Conservation (phyloP, 2,329 filamentous ascomycete genomes). For the Plectosphaerella plurivora region DNA sequence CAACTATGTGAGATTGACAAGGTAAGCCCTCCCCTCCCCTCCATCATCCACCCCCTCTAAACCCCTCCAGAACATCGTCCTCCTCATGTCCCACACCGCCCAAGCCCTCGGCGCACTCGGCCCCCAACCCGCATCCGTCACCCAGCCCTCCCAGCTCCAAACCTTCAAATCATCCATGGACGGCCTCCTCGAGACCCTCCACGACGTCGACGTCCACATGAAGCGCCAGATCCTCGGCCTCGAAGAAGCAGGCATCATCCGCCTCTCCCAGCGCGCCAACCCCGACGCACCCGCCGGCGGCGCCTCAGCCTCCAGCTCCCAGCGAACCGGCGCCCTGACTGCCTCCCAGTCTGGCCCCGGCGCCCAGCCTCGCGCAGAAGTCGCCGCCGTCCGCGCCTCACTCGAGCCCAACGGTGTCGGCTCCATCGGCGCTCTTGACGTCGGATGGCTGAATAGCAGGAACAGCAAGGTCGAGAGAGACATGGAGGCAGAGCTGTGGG, state of each 20-base stretch:
- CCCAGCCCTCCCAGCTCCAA: conserved; percentile 38
- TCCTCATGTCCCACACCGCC: conserved; percentile 39
- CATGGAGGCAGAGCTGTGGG: conserved; percentile 80
- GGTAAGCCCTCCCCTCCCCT: conserved; percentile 27
- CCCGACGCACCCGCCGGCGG: conserved; percentile 7
- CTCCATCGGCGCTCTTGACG: conserved; percentile 63
- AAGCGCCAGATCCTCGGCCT: conserved; percentile 73
- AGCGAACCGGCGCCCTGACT: conserved; percentile 3
- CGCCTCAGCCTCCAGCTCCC: conserved; percentile 8
- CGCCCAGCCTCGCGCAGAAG: conserved; percentile 1
- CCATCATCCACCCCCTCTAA: conserved; percentile 4
- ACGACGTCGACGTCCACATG: conserved; percentile 68
- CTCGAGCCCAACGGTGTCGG: conserved; percentile 52
- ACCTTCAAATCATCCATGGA: conserved; percentile 56
- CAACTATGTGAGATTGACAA: conserved; percentile 78
- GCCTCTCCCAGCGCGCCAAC: conserved; percentile 29
- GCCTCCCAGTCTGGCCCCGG: conserved; percentile 9
- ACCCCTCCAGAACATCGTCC: conserved; percentile 21
- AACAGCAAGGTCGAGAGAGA: conserved; percentile 76
- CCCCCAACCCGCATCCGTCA: conserved; percentile 26
- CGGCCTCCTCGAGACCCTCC: conserved; percentile 68
- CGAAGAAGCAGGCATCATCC: conserved; percentile 75
- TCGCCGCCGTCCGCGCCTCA: conserved; percentile 16
- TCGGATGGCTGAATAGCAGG: conserved; percentile 85
- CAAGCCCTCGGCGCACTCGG: conserved; percentile 37